A percentile compares a stretch with the other conserved stretches of the same genome.
Conservation (phyloP, 768 basidiomycete genomes). For the Pisolithus microcarpus region DNA sequence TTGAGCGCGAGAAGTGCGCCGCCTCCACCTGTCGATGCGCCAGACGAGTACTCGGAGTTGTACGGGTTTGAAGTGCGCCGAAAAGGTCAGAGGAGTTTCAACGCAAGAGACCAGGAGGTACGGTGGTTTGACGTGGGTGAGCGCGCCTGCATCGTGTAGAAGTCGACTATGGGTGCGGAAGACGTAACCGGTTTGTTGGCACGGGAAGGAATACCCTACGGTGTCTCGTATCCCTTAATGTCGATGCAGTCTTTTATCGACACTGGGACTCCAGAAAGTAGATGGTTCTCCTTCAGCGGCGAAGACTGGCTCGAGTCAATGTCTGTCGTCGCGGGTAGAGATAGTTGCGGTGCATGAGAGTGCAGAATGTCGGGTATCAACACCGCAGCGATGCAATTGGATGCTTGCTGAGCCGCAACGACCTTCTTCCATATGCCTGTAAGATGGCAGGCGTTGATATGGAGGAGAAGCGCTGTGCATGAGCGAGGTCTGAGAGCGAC, state of each 20-base stretch:
- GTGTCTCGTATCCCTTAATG: slow-evolving; percentile 41
- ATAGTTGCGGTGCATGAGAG: not conserved
- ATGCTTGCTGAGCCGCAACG: slow-evolving; percentile 34
- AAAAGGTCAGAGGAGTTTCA: slow-evolving; percentile 40
- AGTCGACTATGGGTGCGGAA: slow-evolving; percentile 36
- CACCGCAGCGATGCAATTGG: slow-evolving; percentile 46
- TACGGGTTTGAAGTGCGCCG: slow-evolving; percentile 42
- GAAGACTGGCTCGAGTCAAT: not conserved
- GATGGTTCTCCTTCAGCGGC: slow-evolving; percentile 1
- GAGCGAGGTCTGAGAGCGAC: slow-evolving; percentile 31
- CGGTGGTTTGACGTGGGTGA: slow-evolving; percentile 37
- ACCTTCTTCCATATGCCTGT: slow-evolving; percentile 34
- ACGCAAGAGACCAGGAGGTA: slow-evolving; percentile 37
- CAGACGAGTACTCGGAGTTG: slow-evolving; percentile 33
- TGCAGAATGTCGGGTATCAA: slow-evolving; percentile 23
- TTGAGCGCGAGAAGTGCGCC: slow-evolving; percentile 40
- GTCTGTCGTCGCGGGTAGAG: not conserved
- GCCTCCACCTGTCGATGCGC: slow-evolving; percentile 49
- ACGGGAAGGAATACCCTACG: slow-evolving; percentile 34
- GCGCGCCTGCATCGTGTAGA: slow-evolving; percentile 35
- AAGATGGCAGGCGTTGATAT: slow-evolving; percentile 28
- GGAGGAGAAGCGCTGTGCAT: slow-evolving; percentile 20
- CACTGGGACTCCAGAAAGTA: slow-evolving; percentile 41
- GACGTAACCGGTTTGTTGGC: slow-evolving; percentile 28
- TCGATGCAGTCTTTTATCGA: slow-evolving; percentile 44